Base-by-base conservation (phyloP, 352 stramenopile species). In the Phytophthora capsici region DNA sequence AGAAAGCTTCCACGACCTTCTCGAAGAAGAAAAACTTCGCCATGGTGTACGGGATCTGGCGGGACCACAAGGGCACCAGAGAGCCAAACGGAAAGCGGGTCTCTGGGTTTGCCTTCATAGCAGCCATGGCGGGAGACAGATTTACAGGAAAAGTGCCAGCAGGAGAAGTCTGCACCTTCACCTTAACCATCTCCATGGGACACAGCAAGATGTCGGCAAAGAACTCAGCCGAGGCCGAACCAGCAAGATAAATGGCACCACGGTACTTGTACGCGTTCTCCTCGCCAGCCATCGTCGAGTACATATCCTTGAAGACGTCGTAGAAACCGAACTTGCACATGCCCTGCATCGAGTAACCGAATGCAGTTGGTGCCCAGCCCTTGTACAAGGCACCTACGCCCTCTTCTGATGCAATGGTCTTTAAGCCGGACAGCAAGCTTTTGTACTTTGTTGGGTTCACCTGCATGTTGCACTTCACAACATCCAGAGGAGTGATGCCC, bases 1-100 rank as follows among this genome's bases (percentile, higher is more conserved):
- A 94, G 72, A 94, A 94, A 17, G 67, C 80, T 69, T 93, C 86
- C 8, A 94, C 86, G 55, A 91, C 82, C 78, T 94, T 94, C 63
- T 94, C 86, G 62, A 98, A 98, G 73, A 99, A 98, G 64, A 98
- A 98, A 73, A 99, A 99, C 86, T 99, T 99, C 57, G 96, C 94
- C 95, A 99, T 99, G 50, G 98, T 99, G 93, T 99, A 99, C 63
- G 98, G 98, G 74, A 98, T 97, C 78, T 97, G 94, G 46, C 93
- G 88, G 49, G 86, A 94, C 86, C 86, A 94, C 57, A 94, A 77
- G 9, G 93, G 93, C 47, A 95, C 87, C 2, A 98, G 76, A 56
- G 87, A 95, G 53, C 91, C 91, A 72, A 97, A 98, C 7, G 90
- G 90, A 75, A 97, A 98, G 44, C 91, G 86, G 49, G 78, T 94